A percentile compares a stretch with the other conserved stretches of the same genome.
These are phyloP conservation scores for Phytophthora europaea DNA, from an alignment of 352 stramenopile species.

Conservation along the genomic window DNA sequence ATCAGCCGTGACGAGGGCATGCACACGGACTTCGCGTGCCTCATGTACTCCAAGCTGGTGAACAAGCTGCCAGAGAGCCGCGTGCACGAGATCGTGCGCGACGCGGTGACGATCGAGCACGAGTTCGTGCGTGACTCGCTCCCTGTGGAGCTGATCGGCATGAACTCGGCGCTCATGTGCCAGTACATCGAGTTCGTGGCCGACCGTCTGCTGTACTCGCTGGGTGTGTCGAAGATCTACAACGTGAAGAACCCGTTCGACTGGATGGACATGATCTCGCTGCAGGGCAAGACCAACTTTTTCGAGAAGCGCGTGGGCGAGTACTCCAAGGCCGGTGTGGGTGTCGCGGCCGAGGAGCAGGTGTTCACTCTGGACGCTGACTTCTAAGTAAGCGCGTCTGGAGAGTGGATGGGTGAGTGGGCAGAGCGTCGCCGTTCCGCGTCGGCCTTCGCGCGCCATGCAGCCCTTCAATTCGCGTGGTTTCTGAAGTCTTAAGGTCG, in stretches of 20 bases:
- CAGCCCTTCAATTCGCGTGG: background rate
- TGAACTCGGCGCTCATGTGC: conserved; percentile 98
- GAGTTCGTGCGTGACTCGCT: conserved; percentile 98
- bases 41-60: conserved; percentile 98
- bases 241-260: conserved; percentile 97
- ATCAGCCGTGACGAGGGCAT: conserved; percentile 99
- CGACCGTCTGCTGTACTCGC: conserved; percentile 95
- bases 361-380: conserved; percentile 95
- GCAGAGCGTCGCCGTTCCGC: conserved; percentile 74
- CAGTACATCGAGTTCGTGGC: conserved; percentile 99
- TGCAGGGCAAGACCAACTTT: conserved; percentile 95
- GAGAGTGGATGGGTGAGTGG: background rate
- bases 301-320: conserved; percentile 99
- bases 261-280: conserved; percentile 99
- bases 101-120: conserved; percentile 98
- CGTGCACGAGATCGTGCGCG: conserved; percentile 96
- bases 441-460: conserved; percentile 32
- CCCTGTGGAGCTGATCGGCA: conserved; percentile 99
- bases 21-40: conserved; percentile 99
- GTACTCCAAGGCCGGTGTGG: conserved; percentile 98
- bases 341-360: conserved; percentile 89
- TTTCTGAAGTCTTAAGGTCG: background rate
- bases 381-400: conserved; percentile 77
- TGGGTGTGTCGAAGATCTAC: conserved; percentile 96
- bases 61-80: conserved; percentile 96